Evolutionary conservation across 352 stramenopile species (phyloP), one percentile per base, ranked within the genome.

Genomic region (Pythium rhizo-oryzae): DNA sequence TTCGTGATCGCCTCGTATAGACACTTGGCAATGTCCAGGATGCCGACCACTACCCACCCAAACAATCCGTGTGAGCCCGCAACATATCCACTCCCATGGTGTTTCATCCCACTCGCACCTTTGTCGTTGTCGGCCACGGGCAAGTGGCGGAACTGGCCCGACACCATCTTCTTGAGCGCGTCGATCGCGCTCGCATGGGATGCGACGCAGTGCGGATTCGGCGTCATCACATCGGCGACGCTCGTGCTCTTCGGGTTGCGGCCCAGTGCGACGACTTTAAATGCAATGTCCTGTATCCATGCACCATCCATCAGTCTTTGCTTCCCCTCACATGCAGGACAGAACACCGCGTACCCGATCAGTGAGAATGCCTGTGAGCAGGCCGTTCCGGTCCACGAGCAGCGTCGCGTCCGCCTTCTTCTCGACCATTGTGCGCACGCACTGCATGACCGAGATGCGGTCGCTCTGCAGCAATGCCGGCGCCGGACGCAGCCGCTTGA

Each of bases 11-110:
- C 96, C 80, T 99, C 97, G 74, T 99, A 99, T 37, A 99, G 71
- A 74, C 97, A 99, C 77, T 99, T 99, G 18, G 96, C 96, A 72
- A 99, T 99, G 76, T 99, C 97, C 53, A 99, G 74, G 70, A 99
- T 90, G 2, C 97, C 97, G 24, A 98, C 93, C 21, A 99, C n/a
- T n/a, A n/a, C n/a, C n/a, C n/a, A n/a, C n/a, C n/a, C n/a, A n/a
- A n/a, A n/a, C n/a, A n/a, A n/a, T n/a, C n/a, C n/a, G n/a, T n/a
- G n/a, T 33, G 28, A 33, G n/a, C 3, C 28, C 28, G 6, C 28
- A 2, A 33, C 28, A 33, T 33, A 33, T 33, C 28, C 28, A 33
- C 28, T 33, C 28, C 3, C 28, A 33, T 33, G 28, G n/a, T n/a
- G n/a, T n/a, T n/a, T n/a, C 28, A n/a, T 16, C 7, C 24, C 30